These are phyloP conservation scores for Ilex aquifolium DNA, from an alignment of 257 asterid genomes.

Conservation along the genomic window DNA sequence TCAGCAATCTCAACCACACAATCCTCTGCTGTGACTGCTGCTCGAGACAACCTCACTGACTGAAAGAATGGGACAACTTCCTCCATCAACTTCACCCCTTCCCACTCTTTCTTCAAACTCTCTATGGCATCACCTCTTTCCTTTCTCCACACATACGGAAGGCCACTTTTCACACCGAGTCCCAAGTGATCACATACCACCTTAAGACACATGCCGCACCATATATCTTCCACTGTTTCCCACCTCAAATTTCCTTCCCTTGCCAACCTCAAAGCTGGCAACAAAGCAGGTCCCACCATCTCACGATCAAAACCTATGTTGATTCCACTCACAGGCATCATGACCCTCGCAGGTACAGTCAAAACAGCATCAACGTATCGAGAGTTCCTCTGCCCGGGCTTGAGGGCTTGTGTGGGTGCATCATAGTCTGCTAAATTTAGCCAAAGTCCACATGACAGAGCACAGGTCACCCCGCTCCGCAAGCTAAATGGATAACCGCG, in stretches of 20 bases:
- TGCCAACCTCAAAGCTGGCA: slow-evolving; percentile 68
- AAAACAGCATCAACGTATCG: slow-evolving; percentile 86
- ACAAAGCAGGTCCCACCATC: slow-evolving; percentile 72
- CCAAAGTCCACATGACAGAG: slow-evolving; percentile 90
- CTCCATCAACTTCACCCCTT: slow-evolving; percentile 95
- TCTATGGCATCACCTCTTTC: slow-evolving; percentile 70
- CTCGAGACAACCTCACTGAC: slow-evolving; percentile 45
- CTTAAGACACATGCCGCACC: slow-evolving; percentile 93
- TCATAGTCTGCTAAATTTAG: slow-evolving; percentile 85
- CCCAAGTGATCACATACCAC: slow-evolving; percentile 74
- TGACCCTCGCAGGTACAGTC: slow-evolving; percentile 55
- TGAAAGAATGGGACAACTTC: slow-evolving; percentile 88
- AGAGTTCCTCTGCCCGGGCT: slow-evolving; percentile 48
- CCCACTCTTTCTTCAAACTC: slow-evolving; percentile 96
- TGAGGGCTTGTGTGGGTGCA: slow-evolving; percentile 92
- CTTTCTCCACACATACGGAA: slow-evolving; percentile 87
- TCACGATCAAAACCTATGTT: slow-evolving; percentile 65
- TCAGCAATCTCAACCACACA: slow-evolving; percentile 82
- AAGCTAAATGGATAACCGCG: slow-evolving; percentile 96
- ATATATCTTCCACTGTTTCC: slow-evolving; percentile 87
- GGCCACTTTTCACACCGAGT: slow-evolving; percentile 81
- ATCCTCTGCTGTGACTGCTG: slow-evolving; percentile 58
- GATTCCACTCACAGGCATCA: slow-evolving; percentile 87
- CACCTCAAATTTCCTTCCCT: slow-evolving; percentile 87
- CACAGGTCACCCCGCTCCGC: slow-evolving; percentile 75